Evolutionary conservation across 2,329 filamentous ascomycete species (phyloP).

Genomic region (Neopestalotiopsis sp.): DNA sequence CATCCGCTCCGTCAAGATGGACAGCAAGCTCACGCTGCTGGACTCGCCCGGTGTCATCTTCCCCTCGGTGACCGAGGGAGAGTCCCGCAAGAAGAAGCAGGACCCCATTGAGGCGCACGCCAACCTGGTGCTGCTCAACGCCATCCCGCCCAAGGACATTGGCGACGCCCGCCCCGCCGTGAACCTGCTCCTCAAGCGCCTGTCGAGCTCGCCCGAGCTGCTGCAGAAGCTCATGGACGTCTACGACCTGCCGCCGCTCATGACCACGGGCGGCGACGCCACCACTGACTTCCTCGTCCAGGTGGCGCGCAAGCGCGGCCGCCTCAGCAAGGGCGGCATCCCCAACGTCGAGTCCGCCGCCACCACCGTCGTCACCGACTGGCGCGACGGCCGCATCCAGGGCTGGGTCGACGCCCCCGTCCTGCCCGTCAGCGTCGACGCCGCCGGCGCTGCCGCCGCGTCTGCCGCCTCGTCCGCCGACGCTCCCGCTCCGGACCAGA

Average conservation of each 20-base stretch:
- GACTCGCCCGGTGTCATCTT: constrained; percentile 96
- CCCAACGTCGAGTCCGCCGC: constrained; percentile 89
- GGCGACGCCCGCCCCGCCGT: constrained; percentile 91
- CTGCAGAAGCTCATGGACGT: constrained; percentile 80
- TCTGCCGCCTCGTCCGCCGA: constrained; percentile 35
- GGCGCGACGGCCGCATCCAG: constrained; percentile 93
- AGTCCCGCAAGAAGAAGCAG: constrained; percentile 44
- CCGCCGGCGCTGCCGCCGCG: constrained; percentile 30
- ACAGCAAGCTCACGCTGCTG: constrained; percentile 91
- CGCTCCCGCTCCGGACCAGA: constrained; percentile 59
- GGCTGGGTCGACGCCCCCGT: constrained; percentile 85
- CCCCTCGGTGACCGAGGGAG: constrained; percentile 61
- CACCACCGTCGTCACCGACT: constrained; percentile 94
- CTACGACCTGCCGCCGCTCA: constrained; percentile 83
- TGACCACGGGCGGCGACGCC: constrained; percentile 74
- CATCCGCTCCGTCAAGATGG: constrained; percentile 88
- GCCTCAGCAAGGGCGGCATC: constrained; percentile 86
- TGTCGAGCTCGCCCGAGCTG: constrained; percentile 75
- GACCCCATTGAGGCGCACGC: constrained; percentile 77
- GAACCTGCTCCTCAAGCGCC: constrained; percentile 78
- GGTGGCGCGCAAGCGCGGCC: constrained; percentile 89
- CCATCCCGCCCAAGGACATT: constrained; percentile 91
- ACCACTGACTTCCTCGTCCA: constrained; percentile 94
- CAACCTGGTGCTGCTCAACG: constrained; percentile 86
- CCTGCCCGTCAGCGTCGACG: constrained; percentile 56